Base-by-base conservation (phyloP, 306 rosid species). In the Pyrus betulifolia region DNA sequence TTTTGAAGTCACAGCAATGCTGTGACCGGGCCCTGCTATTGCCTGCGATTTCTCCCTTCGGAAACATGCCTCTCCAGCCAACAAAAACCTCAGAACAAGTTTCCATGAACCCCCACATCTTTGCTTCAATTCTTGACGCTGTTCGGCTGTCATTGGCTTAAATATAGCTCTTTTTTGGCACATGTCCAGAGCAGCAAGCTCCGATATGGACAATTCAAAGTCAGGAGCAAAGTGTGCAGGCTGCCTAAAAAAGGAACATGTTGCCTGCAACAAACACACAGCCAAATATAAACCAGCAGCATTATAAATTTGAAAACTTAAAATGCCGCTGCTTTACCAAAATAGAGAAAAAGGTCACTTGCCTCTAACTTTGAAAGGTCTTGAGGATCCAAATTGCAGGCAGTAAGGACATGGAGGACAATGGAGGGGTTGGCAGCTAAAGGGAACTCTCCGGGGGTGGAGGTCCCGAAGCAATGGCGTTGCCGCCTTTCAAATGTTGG, bases 301-400 rank as follows among this genome's bases (percentile, higher is more conserved):
- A 85, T 70, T 58, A 70, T 35, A 81, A 77, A 87, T 65, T 70
- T 74, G 40, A 35, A 57, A 63, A 80, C 57, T 71, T 55, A 72
- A 69, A 74, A 74, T 71, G 75, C 7, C 69, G n/a, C 25, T 57
- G 61, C 31, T 65, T 3, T 76, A 22, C 5, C 72, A 49, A 44
- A 78, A 80, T 49, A 67, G 42, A 61, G 72, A 78, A 85, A 67
- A 59, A 79, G 12, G 74, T 63, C 27, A 82, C 98, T 91, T 89
- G 93, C 98, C 97, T 95, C 98, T 71, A 95, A 84, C 80, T 85
- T 95, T 55, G 97, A 97, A 62, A 95, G 94, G 88, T 95, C 98
- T 72, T 90, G 93, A 76, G 98, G 95, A 77, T 88, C 93, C 93
- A 95, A 86, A 83, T 85, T 84, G 82, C 93, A 90, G 0, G 96